Evolutionary conservation across 441 rosid species (phyloP), one percentile per base, ranked within the genome.

Genomic region (Eruca vesicaria): DNA sequence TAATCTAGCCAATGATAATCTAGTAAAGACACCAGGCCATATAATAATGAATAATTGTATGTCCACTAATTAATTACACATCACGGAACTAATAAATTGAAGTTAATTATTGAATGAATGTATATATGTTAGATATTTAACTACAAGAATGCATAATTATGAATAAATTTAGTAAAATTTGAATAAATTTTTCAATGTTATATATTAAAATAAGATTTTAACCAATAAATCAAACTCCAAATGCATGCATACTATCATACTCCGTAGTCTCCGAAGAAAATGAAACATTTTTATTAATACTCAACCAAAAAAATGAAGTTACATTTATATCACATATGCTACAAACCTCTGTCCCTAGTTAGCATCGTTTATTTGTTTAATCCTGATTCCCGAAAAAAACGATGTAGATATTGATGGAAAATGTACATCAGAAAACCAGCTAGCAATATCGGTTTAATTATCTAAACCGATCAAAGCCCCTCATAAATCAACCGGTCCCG

Each of bases 281-380:
- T n/a, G 32, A 50, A 60, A 59, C 62, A 48, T 16, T n/a, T 56
- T 56, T 31, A 32, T 74, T 11, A 33, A 50, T 26, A 35, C 55
- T 45, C 41, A 60, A 45, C 26, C 32, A 26, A 48, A 73, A 60
- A 74, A 74, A 59, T 50, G 50, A 68, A 75, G 63, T 52, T 52
- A 75, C 69, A 43, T 15, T 48, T 75, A 75, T 75, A 62, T 69
- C 8, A 68, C 73, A 68, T 52, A 75, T 68, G 38, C 78, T 75
- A 75, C 79, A 75, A 75, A 38, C 74, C 63, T 68, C 69, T 75
- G 69, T 36, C 61, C 50, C 73, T 68, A 74, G 20, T 23, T 33
- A 50, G 73, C 69, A 5, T 75, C 48, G 63, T 6, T 50, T 35
- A 67, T 60, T 69, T 55, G 50, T 55, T 63, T 63, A 58, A 14